Conservation (phyloP, 2,329 filamentous ascomycete genomes). For the Cladosporium sphaerospermum region DNA sequence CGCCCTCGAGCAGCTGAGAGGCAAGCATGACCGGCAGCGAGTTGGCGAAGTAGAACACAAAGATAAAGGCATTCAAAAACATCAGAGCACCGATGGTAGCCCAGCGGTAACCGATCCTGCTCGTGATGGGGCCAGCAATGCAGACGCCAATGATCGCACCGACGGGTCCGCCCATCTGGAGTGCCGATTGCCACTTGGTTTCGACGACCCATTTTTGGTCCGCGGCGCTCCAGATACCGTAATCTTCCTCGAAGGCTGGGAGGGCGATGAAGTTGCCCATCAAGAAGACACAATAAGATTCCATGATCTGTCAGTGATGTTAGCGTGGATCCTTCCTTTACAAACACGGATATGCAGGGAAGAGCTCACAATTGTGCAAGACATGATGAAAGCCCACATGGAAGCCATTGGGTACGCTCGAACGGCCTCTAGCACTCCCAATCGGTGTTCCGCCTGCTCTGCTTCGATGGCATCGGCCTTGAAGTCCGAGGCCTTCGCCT, state of each 20-base stretch:
- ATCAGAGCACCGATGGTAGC: constrained; percentile 51
- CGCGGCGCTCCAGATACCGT: constrained; percentile 36
- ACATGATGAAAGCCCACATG: constrained; percentile 52
- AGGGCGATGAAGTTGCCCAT: constrained; percentile 55
- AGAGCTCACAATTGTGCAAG: constrained; percentile 48
- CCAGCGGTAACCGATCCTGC: constrained; percentile 53
- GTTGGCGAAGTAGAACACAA: constrained; percentile 53
- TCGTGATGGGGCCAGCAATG: constrained; percentile 56
- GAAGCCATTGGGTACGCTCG: constrained; percentile 48
- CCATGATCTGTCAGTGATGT: constrained; percentile 50
- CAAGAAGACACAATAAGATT: constrained; percentile 58
- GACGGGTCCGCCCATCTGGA: constrained; percentile 50
- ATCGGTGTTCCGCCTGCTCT: constrained; percentile 48
- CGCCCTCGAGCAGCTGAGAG: constrained; percentile 53
- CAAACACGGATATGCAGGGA: neutral
- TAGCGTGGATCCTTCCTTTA: constrained; percentile 16
- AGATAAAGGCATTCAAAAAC: constrained; percentile 54
- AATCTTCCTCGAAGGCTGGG: constrained; percentile 40
- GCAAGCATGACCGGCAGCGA: constrained; percentile 44
- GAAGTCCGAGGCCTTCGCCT: constrained; percentile 32
- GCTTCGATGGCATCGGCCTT: constrained; percentile 52
- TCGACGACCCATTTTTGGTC: constrained; percentile 36
- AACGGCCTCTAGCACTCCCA: constrained; percentile 43
- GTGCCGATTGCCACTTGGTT: constrained; percentile 53
- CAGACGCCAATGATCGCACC: constrained; percentile 57